Base-by-base conservation (phyloP, 2,329 filamentous ascomycete species). In the Xenoacremonium recifei region DNA sequence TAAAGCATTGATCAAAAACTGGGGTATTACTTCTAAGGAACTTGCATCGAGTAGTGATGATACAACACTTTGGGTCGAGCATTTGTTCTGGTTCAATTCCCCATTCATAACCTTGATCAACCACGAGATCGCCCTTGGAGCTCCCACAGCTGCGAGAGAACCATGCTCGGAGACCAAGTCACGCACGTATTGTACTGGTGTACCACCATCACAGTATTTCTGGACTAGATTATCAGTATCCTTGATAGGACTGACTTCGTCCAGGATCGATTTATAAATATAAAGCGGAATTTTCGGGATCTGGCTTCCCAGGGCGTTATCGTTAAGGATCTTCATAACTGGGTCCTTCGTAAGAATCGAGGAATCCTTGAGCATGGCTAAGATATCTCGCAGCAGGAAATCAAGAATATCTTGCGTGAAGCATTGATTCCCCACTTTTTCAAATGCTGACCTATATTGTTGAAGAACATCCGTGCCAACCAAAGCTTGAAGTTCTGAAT, bases 241-340 rank as follows among this genome's bases (percentile, higher is more conserved):
- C 5, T 50, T 57, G 3, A 74, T 59, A 4, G 63, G 59, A n/a
- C 65, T 70, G 40, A 76, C 53, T 42, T 75, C 67, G 37, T 80
- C 75, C 4, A 51, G 48, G 16, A 69, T 62, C 0, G 72, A 69
- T 50, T 79, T 76, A 57, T 78, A 77, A 3, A 73, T 56, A 47
- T 71, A 73, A 5, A 78, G 37, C 0, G 75, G 75, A 47, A 76
- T 72, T 21, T 62, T 50, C 2, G 75, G 75, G 0, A 65, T 57
- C 2, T 66, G 65, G 32, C 71, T 64, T n/a, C 58, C 56, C 3
- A 61, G 58, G 27, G 50, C n/a, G n/a, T 50, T 21, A 63, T 51
- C 39, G 58, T 60, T n/a, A n/a, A n/a, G n/a, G 13, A 60, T 54
- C 1, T 54, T 33, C 19, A 63, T 54, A 15, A 61, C 53, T n/a